Evolutionary conservation across 2,329 filamentous ascomycete genomes (phyloP).

Genomic region (Sordariomycetes sp.): DNA sequence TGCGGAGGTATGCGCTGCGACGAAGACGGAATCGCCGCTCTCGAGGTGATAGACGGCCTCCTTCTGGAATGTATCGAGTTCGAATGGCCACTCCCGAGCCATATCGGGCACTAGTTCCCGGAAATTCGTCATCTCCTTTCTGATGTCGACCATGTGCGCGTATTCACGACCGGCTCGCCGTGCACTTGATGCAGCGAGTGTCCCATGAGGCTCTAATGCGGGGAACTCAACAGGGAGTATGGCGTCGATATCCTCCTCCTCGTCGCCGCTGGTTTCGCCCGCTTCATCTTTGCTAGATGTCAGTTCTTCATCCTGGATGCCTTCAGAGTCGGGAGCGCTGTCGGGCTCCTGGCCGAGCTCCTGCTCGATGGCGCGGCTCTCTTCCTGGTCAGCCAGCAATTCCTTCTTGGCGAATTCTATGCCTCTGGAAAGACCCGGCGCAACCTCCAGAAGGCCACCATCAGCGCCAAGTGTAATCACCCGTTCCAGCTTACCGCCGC

Average conservation of each 20-base stretch:
- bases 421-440: constrained; percentile 72
- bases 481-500: constrained; percentile 53
- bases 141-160: constrained; percentile 97
- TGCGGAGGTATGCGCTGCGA: constrained; percentile 92
- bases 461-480: constrained; percentile 74
- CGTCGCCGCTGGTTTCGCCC: constrained; percentile 16
- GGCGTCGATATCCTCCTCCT: constrained; percentile 60
- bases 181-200: constrained; percentile 55
- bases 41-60: constrained; percentile 97
- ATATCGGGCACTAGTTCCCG: constrained; percentile 87
- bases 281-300: constrained; percentile 6
- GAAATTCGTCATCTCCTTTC: constrained; percentile 89
- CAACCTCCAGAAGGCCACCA: constrained; percentile 64
- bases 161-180: constrained; percentile 75
- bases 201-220: constrained; percentile 71
- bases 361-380: constrained; percentile 24
- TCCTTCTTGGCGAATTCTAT: constrained; percentile 55
- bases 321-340: constrained; percentile 11
- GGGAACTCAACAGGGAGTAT: constrained; percentile 88
- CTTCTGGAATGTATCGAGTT: constrained; percentile 96
- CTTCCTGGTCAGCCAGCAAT: constrained; percentile 29
- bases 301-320: not conserved
- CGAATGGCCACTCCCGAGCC: constrained; percentile 92
- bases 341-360: constrained; percentile 36
- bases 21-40: constrained; percentile 92